Base-by-base conservation (phyloP, 2,329 filamentous ascomycete species). In the Sporothrix dimorphospora region DNA sequence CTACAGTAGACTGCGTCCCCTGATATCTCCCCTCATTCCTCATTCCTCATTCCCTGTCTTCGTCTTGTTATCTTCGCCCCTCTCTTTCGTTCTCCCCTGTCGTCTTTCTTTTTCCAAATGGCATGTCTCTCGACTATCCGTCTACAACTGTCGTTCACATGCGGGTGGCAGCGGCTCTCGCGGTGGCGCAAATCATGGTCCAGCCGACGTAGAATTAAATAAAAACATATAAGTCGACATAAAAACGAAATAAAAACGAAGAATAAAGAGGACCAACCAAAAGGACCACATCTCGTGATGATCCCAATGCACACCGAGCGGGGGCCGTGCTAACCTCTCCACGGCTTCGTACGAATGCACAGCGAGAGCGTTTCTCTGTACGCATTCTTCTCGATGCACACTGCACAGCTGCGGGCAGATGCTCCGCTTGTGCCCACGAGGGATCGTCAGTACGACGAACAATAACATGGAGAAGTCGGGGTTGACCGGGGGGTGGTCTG, bases 381-480 rank as follows among this genome's bases (percentile, higher is more conserved):
- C n/a, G n/a, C n/a, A 12, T 11, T 9, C 42, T 16, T 12, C 42
- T n/a, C 30, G 16, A 40, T 38, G 55, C 8, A 34, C 27, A 61
- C 16, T 40, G 14, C 30, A 61, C 30, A 61, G n/a, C n/a, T n/a
- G n/a, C n/a, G n/a, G n/a, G n/a, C n/a, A n/a, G n/a, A n/a, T n/a
- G n/a, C n/a, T n/a, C n/a, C n/a, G n/a, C 55, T 21, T 59, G 30
- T n/a, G 53, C 30, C 30, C 55, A 59, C 55, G 30, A 59, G 30
- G 30, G 55, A 59, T 59, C 55, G 53, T 59, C 55, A 6, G 55
- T 14, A 38, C 6, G 14, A 19, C 27, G 34, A n/a, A n/a, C n/a
- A n/a, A n/a, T n/a, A n/a, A 38, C 55, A n/a, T 59, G 30, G 55
- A n/a, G 55, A 59, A 59, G 55, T 59, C 55, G 55, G 55, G 55